These are phyloP conservation scores for Pythium phragmiticola DNA, from an alignment of 352 stramenopile species.

Conservation along the genomic window DNA sequence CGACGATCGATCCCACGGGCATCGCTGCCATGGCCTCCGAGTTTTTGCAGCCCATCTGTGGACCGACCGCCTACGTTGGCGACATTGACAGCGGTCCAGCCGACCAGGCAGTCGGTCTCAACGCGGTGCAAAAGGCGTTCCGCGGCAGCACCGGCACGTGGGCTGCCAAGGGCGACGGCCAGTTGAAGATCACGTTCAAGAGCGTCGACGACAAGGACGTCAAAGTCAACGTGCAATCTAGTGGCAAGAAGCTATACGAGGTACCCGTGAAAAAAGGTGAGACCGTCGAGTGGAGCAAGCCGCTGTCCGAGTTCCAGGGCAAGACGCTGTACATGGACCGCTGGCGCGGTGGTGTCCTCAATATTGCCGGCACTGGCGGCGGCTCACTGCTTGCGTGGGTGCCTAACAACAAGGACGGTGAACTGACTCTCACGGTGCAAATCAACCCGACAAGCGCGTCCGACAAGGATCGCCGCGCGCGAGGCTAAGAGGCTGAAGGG, in stretches of 20 bases:
- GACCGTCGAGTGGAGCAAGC: slow-evolving; percentile 40
- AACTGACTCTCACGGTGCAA: slow-evolving; percentile 5
- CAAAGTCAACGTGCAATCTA: slow-evolving; percentile 42
- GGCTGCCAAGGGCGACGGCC: slow-evolving; percentile 40
- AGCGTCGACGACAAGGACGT: slow-evolving; percentile 50
- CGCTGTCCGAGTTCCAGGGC: slow-evolving; percentile 32
- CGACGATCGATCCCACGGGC: slow-evolving; percentile 43
- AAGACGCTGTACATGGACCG: slow-evolving; percentile 80
- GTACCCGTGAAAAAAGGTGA: slow-evolving; percentile 38
- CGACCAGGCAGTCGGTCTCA: slow-evolving; percentile 42
- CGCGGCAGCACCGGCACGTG: slow-evolving; percentile 37
- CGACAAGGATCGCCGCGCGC: slow-evolving; percentile 11
- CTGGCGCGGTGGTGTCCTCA: slow-evolving; percentile 59
- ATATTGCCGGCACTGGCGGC: slow-evolving; percentile 51
- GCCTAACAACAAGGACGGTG: slow-evolving; percentile 14
- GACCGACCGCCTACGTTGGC: slow-evolving; percentile 42
- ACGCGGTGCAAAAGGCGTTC: slow-evolving; percentile 42
- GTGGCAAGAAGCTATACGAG: slow-evolving; percentile 39
- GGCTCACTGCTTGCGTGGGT: slow-evolving; percentile 43
- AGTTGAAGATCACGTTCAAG: slow-evolving; percentile 38
- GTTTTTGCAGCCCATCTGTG: slow-evolving; percentile 57
- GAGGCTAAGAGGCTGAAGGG: not conserved
- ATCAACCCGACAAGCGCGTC: slow-evolving; percentile 20
- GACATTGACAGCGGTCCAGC: slow-evolving; percentile 50
- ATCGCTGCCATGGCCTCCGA: slow-evolving; percentile 41